Conservation (phyloP, 139 green algal species). For the Deuterostichococcus epilithicus region DNA sequence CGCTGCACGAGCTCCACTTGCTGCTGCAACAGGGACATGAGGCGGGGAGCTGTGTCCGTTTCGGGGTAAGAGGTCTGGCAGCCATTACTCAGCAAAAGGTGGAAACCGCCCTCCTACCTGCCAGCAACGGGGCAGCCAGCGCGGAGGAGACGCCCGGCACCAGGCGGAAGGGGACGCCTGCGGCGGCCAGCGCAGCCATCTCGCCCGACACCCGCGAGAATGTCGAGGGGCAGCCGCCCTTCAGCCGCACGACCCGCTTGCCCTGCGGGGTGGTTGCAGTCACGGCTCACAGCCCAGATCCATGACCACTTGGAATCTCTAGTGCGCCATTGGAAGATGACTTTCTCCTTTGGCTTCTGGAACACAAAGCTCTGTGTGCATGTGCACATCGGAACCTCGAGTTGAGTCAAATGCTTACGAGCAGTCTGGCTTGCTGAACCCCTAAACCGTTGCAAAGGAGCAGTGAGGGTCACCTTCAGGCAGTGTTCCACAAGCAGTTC, state of each 20-base stretch:
- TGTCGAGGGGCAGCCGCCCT: conserved; percentile 68
- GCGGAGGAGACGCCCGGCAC: conserved; percentile 73
- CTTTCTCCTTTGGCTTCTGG: neutral
- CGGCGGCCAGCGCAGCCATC: conserved; percentile 42
- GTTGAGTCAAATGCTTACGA: neutral
- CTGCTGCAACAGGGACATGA: neutral
- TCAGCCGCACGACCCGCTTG: conserved; percentile 61
- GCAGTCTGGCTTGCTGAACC: neutral
- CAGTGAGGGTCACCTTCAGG: conserved; percentile 9
- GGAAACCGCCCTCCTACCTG: conserved; percentile 32
- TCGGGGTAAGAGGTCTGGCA: neutral
- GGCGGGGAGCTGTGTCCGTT: neutral
- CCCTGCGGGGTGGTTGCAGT: conserved; percentile 33
- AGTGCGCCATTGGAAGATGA: too few relatives aligned
- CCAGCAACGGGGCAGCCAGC: conserved; percentile 60
- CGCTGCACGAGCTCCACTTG: neutral
- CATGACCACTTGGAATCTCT: neutral
- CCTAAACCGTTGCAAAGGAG: neutral
- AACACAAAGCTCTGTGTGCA: neutral
- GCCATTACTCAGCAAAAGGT: neutral
- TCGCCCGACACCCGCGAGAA: conserved; percentile 64
- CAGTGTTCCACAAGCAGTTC: conserved; percentile 49
- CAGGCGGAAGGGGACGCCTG: conserved; percentile 45
- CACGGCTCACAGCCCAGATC: too few relatives aligned
- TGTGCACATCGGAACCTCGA: neutral